Evolutionary conservation across 1,284 basidiomycete species (phyloP), one percentile per base, ranked within the genome.

Genomic region (Sparassis latifolia): DNA sequence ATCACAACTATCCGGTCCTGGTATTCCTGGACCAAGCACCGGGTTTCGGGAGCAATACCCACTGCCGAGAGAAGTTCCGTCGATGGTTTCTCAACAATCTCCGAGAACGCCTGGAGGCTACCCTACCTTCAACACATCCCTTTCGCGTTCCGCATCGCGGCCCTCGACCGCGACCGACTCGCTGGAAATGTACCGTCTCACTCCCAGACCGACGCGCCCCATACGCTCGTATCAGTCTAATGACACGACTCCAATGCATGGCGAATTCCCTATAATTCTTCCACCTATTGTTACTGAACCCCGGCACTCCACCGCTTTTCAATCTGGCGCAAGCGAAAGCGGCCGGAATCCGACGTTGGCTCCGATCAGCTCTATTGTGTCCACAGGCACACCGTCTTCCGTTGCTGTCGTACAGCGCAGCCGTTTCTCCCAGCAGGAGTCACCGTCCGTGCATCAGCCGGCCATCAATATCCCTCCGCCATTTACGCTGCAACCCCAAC

Each of bases 401-500:
- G 29, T 33, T 40, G 10, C 35, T 42, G 55, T 57, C 37, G 48
- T 52, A 42, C 51, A 30, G 45, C 44, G 49, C 40, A 55, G 58
- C 6, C 49, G 12, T 52, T 9, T 55, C 29, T 46, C 55, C 27
- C 54, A 56, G 28, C 57, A 59, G 10, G 56, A 59, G 54, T 59
- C 65, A 37, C 63, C 70, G 10, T 74, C 75, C 62, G 65, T 71
- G 35, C 70, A 77, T 66, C 76, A 72, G 57, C 57, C 70, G 61
- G 64, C 76, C 58, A 64, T 75, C 52, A 57, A 60, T 50, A 65
- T 84, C 46, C 78, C 81, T 5, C 82, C 82, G 27, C 81, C 82
- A 6, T 83, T 80, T 56, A 77, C 80, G 20, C 68, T 86, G n/a
- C 80, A 84, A 60, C 82, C 84, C 3, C 69, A 66, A 51, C 82